Evolutionary conservation across 768 basidiomycete genomes (phyloP), one percentile per base, ranked within the genome.

Genomic region (Xerocomus brunneocitrinus): DNA sequence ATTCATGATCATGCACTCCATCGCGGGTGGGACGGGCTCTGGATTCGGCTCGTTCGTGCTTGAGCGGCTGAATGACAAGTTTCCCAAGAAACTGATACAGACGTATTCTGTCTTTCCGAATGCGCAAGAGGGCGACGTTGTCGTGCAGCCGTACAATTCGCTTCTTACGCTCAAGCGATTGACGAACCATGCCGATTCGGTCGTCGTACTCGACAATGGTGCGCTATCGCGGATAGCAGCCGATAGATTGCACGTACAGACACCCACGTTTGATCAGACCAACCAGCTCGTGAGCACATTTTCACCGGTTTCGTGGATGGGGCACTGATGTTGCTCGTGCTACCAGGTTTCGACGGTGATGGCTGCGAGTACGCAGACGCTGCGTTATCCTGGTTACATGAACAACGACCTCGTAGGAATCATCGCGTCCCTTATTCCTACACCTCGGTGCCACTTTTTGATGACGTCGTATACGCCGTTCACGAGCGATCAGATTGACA

Each of bases 381-480:
- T 98, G 25, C 83, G 95, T 64, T 98, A 95, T 72, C 95, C 95
- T 0, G 91, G 92, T 50, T 97, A 97, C 71, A 98, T 95, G 94
- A 97, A 98, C 76, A 98, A 97, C 64, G 95, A 98, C 66, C 82
- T 98, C 35, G 94, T 97, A 59, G 91, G 93, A 22, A 93, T 98
- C 56, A 87, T 98, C 50, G 93, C 95, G 9, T 92, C 90, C n/a
- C 80, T 98, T 46, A 95, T 98, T 59, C 95, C 95, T 2, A 97
- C 95, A 3, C 95, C 95, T 34, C 80, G 94, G 49, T 97, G 93
- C 68, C 95, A 98, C 71, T 50, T 50, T 43, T 50, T 99, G 47
- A 95, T 95, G 91, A 98, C 97, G 9, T 93, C 93, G 13, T 99
- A 98, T 64, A 99, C 97, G 7, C 97, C 97, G 0, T 99, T 99